Base-by-base conservation (phyloP, 2,329 filamentous ascomycete genomes). In the Emergomyces orientalis region DNA sequence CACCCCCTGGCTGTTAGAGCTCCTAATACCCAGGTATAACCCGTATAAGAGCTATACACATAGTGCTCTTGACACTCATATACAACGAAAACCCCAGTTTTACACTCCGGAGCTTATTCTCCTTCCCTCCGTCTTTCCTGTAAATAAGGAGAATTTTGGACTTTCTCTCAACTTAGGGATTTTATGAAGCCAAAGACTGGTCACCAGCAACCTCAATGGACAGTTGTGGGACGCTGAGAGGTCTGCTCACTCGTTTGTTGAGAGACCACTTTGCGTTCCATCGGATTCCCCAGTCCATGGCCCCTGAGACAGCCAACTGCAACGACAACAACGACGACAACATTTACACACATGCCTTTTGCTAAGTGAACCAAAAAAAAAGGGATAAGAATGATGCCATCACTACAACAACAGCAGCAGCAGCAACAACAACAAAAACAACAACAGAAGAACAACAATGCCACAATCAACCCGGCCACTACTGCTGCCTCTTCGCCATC, bases 251-350 rank as follows among this genome's bases (percentile, higher is more conserved):
- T 79, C 76, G 71, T 69, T 70, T 65, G 68, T 64, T 77, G 78
- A 79, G 78, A 79, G 77, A 74, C 77, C 76, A 76, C 74, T 78
- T 79, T 78, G 78, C 78, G 77, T 80, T 80, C 77, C 77, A 79
- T 79, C 74, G 75, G 77, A 74, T 77, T 77, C 77, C 75, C 74
- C 75, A 76, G 74, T 75, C 75, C 75, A 70, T 66, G 63, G 63
- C 63, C 61, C 9, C 27, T 34, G 22, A 49, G 22, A 34, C 32
- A 17, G 49, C 25, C 32, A 22, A 34, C 60, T 62, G 49, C 61
- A 34, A 62, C 32, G 30, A 49, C 17, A 27, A 13, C 22, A 51
- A 7, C 41, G 17, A 5, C 22, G 3, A n/a, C 25, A n/a, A 19
- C 25, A 17, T 14, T 32, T 32, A 52, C 49, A 30, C 47, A 25